phyloP scores from a whole-genome alignment of 805 yeast species.

The Myxozyma lipomycoides region DNA sequence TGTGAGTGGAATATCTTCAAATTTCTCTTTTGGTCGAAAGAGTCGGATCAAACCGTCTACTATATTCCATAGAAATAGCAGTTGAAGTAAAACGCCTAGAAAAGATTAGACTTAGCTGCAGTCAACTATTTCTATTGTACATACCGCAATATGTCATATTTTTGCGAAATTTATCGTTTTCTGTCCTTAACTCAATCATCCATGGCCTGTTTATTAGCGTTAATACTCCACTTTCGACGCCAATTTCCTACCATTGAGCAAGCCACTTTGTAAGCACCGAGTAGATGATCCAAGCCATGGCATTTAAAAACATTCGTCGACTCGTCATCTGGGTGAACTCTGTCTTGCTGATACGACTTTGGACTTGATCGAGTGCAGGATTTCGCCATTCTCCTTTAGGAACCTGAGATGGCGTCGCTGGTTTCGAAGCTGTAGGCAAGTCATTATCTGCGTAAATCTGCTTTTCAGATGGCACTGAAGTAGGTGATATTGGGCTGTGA shows the following conservation, averaged over 20 bases:
- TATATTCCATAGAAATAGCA: constrained; percentile 30
- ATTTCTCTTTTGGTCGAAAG: constrained; percentile 15
- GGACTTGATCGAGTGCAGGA: constrained; percentile 28
- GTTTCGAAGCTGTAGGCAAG: constrained; percentile 12
- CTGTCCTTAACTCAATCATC: constrained; percentile 8
- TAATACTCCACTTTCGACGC: neutral
- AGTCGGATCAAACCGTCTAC: constrained; percentile 24
- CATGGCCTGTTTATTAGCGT: constrained; percentile 9
- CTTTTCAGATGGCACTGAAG: constrained; percentile 1
- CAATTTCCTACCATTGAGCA: constrained; percentile 8
- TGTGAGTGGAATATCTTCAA: constrained; percentile 29
- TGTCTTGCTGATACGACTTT: constrained; percentile 15
- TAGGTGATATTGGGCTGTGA: constrained; percentile 1
- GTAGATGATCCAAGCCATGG: constrained; percentile 22
- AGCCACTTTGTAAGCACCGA: constrained; percentile 5
- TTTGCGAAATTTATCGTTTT: constrained; percentile 7
- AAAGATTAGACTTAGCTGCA: constrained; percentile 1
- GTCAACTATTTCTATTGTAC: constrained; percentile 6
- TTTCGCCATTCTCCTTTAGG: constrained; percentile 32
- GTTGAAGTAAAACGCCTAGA: constrained; percentile 19
- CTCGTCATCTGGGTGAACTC: constrained; percentile 30
- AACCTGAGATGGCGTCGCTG: constrained; percentile 14
- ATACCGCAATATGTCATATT: constrained; percentile 13
- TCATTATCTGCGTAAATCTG: neutral
- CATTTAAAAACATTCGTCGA: constrained; percentile 25